These are phyloP conservation scores for Xerocomus brunneocitrinus DNA, from an alignment of 768 basidiomycete genomes.

Conservation along the genomic window DNA sequence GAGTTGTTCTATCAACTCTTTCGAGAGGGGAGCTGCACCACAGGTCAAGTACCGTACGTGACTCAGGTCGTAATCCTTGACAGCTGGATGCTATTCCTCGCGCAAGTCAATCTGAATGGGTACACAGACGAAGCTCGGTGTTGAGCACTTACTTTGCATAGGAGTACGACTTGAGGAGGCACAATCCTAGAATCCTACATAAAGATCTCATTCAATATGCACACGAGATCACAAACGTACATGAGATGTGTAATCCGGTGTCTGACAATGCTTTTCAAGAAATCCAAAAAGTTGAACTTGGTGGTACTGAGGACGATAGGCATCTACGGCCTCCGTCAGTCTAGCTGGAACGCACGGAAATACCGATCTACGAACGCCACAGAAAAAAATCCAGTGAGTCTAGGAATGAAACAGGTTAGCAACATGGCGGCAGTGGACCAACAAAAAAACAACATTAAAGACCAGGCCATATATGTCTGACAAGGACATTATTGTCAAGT, in stretches of 20 bases:
- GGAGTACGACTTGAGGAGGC: conserved; percentile 44
- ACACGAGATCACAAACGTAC: conserved; percentile 19
- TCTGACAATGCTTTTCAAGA: conserved; percentile 43
- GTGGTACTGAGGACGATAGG: conserved; percentile 41
- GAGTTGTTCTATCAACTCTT: conserved; percentile 46
- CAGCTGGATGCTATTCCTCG: conserved; percentile 34
- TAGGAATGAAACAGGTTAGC: conserved; percentile 32
- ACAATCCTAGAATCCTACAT: conserved; percentile 32
- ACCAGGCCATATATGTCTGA: conserved; percentile 66
- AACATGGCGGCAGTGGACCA: not conserved
- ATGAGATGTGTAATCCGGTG: conserved; percentile 45
- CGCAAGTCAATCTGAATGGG: not conserved
- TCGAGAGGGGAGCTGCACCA: conserved; percentile 58
- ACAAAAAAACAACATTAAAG: conserved; percentile 41
- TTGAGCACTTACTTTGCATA: conserved; percentile 42
- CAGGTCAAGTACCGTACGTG: conserved; percentile 35
- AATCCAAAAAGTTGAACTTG: conserved; percentile 41
- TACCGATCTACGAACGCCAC: conserved; percentile 40
- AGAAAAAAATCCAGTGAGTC: conserved; percentile 56
- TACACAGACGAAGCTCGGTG: not conserved
- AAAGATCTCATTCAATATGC: not conserved
- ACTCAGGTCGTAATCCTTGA: conserved; percentile 37
- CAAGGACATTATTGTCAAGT: not conserved
- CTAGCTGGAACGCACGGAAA: not conserved
- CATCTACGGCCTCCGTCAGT: conserved; percentile 37